phyloP scores from a whole-genome alignment of 2,329 filamentous ascomycete species.

The Fusarium pseudocircinatum region DNA sequence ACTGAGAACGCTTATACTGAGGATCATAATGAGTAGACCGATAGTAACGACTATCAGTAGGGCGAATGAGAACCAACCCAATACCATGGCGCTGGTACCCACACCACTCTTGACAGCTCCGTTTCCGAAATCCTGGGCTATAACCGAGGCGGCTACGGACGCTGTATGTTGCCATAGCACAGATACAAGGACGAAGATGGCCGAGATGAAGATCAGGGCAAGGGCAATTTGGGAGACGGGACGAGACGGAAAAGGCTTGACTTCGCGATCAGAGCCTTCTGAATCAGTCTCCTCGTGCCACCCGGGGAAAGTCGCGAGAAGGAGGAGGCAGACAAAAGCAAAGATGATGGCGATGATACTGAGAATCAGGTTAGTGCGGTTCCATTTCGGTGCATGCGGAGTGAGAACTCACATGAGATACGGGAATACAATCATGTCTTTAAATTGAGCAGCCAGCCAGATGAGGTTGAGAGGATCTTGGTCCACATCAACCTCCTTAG shows the following conservation, averaged over 20 bases:
- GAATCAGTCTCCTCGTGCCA: constrained; percentile 94
- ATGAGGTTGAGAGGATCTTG: constrained; percentile 97
- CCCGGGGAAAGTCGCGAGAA: constrained; percentile 95
- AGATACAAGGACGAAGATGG: constrained; percentile 77
- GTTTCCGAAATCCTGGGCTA: constrained; percentile 92
- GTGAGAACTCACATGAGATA: constrained; percentile 82
- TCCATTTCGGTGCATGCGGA: background rate
- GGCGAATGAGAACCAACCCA: constrained; percentile 97
- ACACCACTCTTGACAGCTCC: constrained; percentile 87
- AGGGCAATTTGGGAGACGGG: constrained; percentile 93
- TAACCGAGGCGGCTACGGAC: constrained; percentile 91
- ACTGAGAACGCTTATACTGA: constrained; percentile 85
- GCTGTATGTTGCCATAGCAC: constrained; percentile 94
- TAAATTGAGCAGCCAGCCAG: constrained; percentile 97
- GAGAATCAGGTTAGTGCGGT: constrained; percentile 7
- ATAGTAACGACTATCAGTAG: constrained; percentile 95
- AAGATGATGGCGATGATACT: constrained; percentile 98
- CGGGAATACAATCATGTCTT: constrained; percentile 97
- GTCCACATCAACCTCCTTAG: constrained; percentile 87
- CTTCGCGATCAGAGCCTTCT: constrained; percentile 83
- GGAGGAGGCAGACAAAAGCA: constrained; percentile 92
- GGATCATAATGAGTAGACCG: constrained; percentile 93
- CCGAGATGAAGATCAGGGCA: constrained; percentile 86
- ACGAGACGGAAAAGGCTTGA: constrained; percentile 92
- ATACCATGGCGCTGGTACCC: constrained; percentile 93